Base-by-base conservation (phyloP, 1,139 yeast species). In the Zygoascus meyerae region DNA sequence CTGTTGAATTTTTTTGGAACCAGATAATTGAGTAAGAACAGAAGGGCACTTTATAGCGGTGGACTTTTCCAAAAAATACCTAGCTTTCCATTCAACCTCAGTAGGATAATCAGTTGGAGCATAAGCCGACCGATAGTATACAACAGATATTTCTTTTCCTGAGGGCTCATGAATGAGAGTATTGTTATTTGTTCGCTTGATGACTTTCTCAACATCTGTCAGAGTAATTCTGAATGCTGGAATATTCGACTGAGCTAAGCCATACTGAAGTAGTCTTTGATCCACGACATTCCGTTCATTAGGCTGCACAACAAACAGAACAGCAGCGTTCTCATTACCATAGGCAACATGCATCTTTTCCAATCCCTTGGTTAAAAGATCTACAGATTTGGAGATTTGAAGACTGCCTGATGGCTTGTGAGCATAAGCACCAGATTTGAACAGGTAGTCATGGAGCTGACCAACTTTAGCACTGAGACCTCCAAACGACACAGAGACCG, bases 401-500 rank as follows among this genome's bases (percentile, higher is more conserved):
- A 77, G 1, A 67, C 70, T 16, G 2, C 69, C 66, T 51, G 52
- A 45, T 12, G 40, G 32, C 17, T 36, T 26, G 11, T 5, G 30
- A 17, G 12, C 48, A 40, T 66, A 67, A 2, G 58, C 52, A 33
- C 62, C 68, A 9, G 66, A 52, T 33, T 53, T 52, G 15, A 59
- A 56, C 44, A 68, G 54, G 50, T 61, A 86, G 33, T 74, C 68
- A 64, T 92, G 98, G 50, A 86, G 70, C 57, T 78, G 73, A 16
- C 95, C 86, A 16, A 87, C 90, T 61, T 83, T 84, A 11, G 87
- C 66, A 1, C 96, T 83, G 47, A 92, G 72, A 0, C 95, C 97
- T 17, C 95, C 97, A 71, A 92, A 92, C 1, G 97, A 89, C 1
- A 92, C 95, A 58, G 96, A 84, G 2, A 92, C 90, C 1, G 98